Evolutionary conservation across 805 yeast genomes (phyloP).

Genomic region (Saturnispora silvae): DNA sequence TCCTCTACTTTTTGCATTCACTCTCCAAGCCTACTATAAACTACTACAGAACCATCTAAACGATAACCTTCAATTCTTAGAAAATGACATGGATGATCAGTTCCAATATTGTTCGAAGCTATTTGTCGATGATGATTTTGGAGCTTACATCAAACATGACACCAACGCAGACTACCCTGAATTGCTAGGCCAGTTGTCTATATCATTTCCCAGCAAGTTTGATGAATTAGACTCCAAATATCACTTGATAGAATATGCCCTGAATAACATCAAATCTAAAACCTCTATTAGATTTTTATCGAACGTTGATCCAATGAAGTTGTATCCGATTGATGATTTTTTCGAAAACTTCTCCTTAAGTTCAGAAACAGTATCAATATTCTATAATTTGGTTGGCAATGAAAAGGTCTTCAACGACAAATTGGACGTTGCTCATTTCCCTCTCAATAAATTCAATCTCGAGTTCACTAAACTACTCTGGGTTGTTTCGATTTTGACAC

Average conservation of each 20-base stretch:
- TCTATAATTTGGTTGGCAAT: conserved; percentile 18
- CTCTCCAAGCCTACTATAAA: conserved; percentile 23
- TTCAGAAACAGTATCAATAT: conserved; percentile 18
- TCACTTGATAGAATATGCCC: conserved; percentile 16
- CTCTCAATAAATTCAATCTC: conserved; percentile 10
- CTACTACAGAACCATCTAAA: conserved; percentile 12
- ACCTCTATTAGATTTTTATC: conserved; percentile 19
- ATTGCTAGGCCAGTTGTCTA: conserved; percentile 6
- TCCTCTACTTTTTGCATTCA: conserved; percentile 20
- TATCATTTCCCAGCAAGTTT: conserved; percentile 15
- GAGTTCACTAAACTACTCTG: conserved; percentile 5
- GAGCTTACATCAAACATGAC: conserved; percentile 1
- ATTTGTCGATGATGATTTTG: conserved; percentile 15
- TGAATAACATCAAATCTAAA: conserved; percentile 8
- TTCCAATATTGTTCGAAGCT: conserved; percentile 17
- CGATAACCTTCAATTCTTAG: conserved; percentile 7
- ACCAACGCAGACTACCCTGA: conserved; percentile 9
- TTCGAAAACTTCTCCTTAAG: conserved; percentile 13
- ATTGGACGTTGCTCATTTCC: conserved; percentile 10
- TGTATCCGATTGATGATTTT: conserved; percentile 13
- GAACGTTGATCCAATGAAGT: conserved; percentile 18
- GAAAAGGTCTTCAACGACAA: conserved; percentile 14
- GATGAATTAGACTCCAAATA: conserved; percentile 16
- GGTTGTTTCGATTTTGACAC: conserved; percentile 15
- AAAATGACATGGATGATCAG: conserved; percentile 15